Conservation (phyloP, 73 alveolate genomes). For the Effrenium voratum region DNA sequence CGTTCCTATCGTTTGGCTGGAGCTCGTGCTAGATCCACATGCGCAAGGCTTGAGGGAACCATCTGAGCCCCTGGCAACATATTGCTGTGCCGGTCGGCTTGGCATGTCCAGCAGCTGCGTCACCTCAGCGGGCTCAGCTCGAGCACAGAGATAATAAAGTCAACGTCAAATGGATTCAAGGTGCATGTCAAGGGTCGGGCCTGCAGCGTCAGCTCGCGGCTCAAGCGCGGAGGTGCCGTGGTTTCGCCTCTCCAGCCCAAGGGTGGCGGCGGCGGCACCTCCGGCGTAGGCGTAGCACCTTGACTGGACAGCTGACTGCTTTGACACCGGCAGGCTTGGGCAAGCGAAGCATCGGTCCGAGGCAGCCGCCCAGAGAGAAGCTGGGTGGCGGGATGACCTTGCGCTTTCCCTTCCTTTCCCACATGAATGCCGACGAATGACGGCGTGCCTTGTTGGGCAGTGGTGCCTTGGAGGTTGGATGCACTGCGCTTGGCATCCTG, state of each 20-base stretch:
- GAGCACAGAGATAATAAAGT: not conserved
- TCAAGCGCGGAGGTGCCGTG: not conserved
- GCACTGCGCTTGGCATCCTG: not conserved
- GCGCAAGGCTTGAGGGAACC: no score
- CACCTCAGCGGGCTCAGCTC: not conserved
- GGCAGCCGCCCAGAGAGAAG: constrained; percentile 6
- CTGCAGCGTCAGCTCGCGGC: constrained; percentile 26
- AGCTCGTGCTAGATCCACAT: no score
- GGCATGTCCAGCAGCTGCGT: constrained; percentile 62
- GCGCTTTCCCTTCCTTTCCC: not conserved
- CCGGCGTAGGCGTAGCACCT: not conserved
- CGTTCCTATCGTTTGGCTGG: no score
- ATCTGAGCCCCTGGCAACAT: no score
- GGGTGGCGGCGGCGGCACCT: constrained; percentile 40
- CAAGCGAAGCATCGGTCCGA: not conserved
- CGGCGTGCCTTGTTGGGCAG: constrained; percentile 9
- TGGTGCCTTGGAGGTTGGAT: not conserved
- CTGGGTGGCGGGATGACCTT: constrained; percentile 45
- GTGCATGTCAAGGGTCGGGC: not conserved
- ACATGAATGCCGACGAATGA: not conserved
- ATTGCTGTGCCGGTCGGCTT: constrained; percentile 34
- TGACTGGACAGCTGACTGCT: not conserved
- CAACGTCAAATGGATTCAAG: not conserved
- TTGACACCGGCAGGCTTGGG: not conserved
- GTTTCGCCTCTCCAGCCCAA: not conserved